These are phyloP conservation scores for Kalanchoe fedtschenkoi DNA, from an alignment of 164 flowering plant species.

Conservation along the genomic window DNA sequence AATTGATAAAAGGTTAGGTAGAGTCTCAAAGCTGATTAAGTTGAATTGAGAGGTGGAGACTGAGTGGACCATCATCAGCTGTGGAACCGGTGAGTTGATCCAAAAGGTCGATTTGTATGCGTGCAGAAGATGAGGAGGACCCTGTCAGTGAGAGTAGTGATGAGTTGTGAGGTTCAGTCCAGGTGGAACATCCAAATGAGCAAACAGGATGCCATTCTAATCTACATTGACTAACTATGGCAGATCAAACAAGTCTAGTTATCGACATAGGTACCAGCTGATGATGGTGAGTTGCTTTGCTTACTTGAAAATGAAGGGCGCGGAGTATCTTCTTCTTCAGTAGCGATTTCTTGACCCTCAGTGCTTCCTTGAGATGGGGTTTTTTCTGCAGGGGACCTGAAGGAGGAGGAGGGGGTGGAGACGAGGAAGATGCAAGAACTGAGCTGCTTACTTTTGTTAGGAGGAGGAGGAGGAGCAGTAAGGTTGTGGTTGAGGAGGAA, in stretches of 20 bases:
- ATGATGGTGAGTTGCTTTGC: not conserved
- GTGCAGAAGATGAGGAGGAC: slow-evolving; percentile 42
- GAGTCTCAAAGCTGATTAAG: not conserved
- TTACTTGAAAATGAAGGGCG: not conserved
- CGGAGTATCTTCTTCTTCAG: not conserved
- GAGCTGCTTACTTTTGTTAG: not conserved
- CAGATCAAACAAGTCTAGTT: not conserved
- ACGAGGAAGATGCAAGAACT: not conserved
- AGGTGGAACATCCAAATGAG: too few species aligned
- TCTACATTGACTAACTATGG: not conserved
- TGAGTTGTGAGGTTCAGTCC: not conserved
- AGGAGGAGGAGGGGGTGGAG: not conserved
- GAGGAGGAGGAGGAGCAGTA: not conserved
- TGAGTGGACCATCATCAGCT: slow-evolving; percentile 26
- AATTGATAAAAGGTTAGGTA: not conserved
- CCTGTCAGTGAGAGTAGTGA: not conserved
- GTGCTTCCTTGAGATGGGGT: not conserved
- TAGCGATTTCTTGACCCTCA: slow-evolving; percentile 2
- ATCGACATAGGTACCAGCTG: not conserved
- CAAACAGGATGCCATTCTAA: not conserved
- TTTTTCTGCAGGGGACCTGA: not conserved
- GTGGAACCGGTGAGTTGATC: slow-evolving; percentile 66
- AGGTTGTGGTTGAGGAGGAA: not conserved
- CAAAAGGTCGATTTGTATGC: slow-evolving; percentile 66
- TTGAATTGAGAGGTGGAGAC: not conserved